A percentile compares a stretch with the other conserved stretches of the same genome.
These are phyloP conservation scores for Zalaria obscura DNA, from an alignment of 2,329 filamentous ascomycete genomes.

Conservation along the genomic window DNA sequence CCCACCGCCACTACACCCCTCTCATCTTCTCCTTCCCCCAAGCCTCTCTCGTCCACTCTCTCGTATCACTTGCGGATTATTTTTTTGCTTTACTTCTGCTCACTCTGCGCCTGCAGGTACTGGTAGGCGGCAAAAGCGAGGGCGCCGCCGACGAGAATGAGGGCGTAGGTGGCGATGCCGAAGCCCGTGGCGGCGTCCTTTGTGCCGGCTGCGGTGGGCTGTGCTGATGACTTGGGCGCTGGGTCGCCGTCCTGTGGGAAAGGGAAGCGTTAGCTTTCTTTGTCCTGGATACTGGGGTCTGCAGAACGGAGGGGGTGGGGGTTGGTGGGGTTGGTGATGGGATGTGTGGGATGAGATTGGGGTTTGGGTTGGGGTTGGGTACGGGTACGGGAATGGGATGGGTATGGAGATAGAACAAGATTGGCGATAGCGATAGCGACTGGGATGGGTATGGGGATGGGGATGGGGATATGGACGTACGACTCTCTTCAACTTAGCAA, in stretches of 20 bases:
- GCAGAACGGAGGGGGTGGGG: background rate
- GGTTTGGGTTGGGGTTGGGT: constrained; percentile 2
- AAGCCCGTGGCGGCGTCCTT: constrained; percentile 37
- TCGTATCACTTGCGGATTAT: background rate
- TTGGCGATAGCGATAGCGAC: too few species aligned
- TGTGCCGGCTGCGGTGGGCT: constrained; percentile 36
- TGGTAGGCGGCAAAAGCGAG: constrained; percentile 72
- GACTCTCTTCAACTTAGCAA: constrained; percentile 67
- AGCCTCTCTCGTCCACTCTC: background rate
- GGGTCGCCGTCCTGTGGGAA: constrained; percentile 58
- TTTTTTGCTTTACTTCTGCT: constrained; percentile 3
- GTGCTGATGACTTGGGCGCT: constrained; percentile 45
- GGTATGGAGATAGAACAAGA: constrained; percentile 1
- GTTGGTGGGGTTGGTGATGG: background rate
- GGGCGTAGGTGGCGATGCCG: constrained; percentile 67
- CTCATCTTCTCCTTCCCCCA: background rate
- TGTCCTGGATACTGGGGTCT: background rate
- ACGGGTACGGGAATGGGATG: constrained; percentile 16
- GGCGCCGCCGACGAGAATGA: constrained; percentile 64
- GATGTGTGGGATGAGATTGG: background rate
- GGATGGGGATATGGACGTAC: constrained; percentile 35
- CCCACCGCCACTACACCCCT: too few species aligned
- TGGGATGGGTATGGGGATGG: constrained; percentile 1
- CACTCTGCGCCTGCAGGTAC: constrained; percentile 53
- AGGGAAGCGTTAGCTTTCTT: background rate